phyloP scores from a whole-genome alignment of 164 flowering plant genomes.

The Echeveria elegans region DNA sequence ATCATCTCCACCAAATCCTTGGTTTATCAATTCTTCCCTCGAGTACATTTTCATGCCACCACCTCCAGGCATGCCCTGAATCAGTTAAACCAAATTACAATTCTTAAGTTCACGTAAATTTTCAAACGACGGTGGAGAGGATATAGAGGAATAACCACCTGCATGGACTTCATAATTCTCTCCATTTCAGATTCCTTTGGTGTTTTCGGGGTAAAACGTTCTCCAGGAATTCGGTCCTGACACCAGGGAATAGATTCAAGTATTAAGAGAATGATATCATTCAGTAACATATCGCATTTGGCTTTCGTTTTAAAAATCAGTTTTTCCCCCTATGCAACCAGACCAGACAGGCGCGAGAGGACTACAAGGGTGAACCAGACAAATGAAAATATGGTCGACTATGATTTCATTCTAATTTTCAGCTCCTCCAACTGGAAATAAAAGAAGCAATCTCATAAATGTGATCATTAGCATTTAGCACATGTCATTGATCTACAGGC shows the following conservation, averaged over 20 bases:
- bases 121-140: neutral
- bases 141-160: slow-evolving; percentile 34
- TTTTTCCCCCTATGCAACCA: neutral
- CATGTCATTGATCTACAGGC: neutral
- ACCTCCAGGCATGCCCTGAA: slow-evolving; percentile 95
- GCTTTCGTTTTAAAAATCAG: neutral
- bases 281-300: neutral
- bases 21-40: slow-evolving; percentile 73
- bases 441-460: neutral
- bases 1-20: slow-evolving; percentile 49
- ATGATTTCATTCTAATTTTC: neutral
- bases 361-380: neutral
- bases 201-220: slow-evolving; percentile 69
- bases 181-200: slow-evolving; percentile 94
- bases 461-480: neutral
- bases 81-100: neutral
- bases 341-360: neutral
- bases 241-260: neutral
- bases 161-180: slow-evolving; percentile 70
- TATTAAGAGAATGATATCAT: neutral
- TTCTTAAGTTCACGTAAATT: neutral
- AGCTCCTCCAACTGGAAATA: neutral
- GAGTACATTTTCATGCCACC: slow-evolving; percentile 93
- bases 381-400: neutral
- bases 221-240: slow-evolving; percentile 82